Conservation (phyloP, 768 basidiomycete genomes). For the Rossbeevera mucosa region DNA sequence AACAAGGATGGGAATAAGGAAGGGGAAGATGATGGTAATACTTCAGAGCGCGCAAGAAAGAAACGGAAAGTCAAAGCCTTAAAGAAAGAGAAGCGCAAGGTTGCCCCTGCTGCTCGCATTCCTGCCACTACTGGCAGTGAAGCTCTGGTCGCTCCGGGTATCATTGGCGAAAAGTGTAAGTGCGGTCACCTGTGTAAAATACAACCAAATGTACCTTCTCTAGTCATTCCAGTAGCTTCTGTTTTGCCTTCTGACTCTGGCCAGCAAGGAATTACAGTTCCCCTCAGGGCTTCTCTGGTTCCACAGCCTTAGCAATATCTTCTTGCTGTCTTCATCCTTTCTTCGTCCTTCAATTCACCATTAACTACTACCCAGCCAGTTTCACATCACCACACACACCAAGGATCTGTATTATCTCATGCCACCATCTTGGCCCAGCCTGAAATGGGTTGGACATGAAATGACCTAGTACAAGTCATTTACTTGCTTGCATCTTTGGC, state of each 20-base stretch:
- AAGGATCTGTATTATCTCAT: constrained; percentile 54
- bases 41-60: constrained; percentile 55
- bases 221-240: constrained; percentile 24
- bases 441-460: constrained; percentile 39
- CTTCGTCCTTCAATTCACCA: constrained; percentile 82
- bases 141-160: constrained; percentile 26
- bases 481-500: constrained; percentile 63
- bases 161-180: constrained; percentile 72
- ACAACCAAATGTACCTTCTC: constrained; percentile 41
- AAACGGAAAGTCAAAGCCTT: constrained; percentile 46
- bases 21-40: constrained; percentile 35
- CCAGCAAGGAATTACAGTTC: constrained; percentile 13
- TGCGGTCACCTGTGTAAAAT: constrained; percentile 79
- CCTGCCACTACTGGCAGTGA: constrained; percentile 19
- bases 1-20: constrained; percentile 44
- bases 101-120: constrained; percentile 29
- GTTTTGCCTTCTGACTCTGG: constrained; percentile 14
- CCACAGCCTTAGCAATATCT: constrained; percentile 55
- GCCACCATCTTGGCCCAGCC: constrained; percentile 18
- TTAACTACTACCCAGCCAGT: constrained; percentile 39
- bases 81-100: constrained; percentile 41
- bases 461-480: constrained; percentile 54
- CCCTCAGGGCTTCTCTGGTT: constrained; percentile 11
- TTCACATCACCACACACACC: constrained; percentile 44
- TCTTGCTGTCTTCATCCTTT: constrained; percentile 76